Evolutionary conservation across 2,329 filamentous ascomycete genomes (phyloP), one percentile per base, ranked within the genome.

Genomic region (Fusarium cyanostomum): DNA sequence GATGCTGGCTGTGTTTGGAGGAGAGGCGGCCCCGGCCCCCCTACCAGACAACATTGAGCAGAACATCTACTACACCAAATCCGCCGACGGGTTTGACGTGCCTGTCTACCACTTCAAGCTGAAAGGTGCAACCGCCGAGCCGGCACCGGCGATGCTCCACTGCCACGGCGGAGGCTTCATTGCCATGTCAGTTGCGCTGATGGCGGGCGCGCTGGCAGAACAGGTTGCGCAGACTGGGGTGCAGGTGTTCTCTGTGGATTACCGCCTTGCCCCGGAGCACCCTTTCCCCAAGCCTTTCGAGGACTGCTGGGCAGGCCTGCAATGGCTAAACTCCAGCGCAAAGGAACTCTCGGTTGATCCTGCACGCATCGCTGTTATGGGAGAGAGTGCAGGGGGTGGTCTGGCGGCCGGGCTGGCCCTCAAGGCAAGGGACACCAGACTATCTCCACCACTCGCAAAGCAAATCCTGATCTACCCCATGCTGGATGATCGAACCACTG

Each of bases 301-400:
- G 2, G 60, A 63, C 27, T 60, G 52, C 30, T 56, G 49, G 27
- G 31, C 48, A 8, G 28, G 27, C 1, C 16, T 62, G 2, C 2
- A 30, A 7, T 59, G 51, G 49, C 28, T 62, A 4, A 24, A 16
- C 5, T 31, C 33, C 10, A 27, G 42, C 13, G 8, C 52, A 3
- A 13, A 12, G n/a, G 12, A 16, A 6, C 18, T 58, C 11, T 7
- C 10, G 4, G 10, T 62, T 5, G 45, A 62, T 12, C 42, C 34
- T 0, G 28, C 15, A 15, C 49, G 58, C 2, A 52, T 62, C 26
- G 54, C 54, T n/a, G 37, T 62, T n/a, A 54, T 62, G 49, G 58
- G 58, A n/a, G 58, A 62, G 18, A 62, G 58, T 27, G 58, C 58
- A 16, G 58, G 58, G 2, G 58, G 58, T 10, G 31, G 54, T 7